phyloP scores from a whole-genome alignment of 2,329 filamentous ascomycete genomes.

The Hypoxylon sp. region DNA sequence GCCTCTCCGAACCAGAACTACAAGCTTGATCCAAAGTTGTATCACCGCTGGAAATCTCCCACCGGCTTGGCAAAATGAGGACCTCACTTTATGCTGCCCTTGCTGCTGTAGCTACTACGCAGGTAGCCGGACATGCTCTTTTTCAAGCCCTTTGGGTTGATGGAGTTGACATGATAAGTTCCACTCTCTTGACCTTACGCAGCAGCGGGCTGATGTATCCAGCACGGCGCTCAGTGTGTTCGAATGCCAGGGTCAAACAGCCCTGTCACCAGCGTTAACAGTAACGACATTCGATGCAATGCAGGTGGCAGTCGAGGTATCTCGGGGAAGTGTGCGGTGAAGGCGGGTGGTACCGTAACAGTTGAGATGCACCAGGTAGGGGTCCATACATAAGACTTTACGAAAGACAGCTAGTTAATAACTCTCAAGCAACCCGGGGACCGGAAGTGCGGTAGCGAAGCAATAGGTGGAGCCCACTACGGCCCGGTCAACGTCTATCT shows the following conservation, averaged over 20 bases:
- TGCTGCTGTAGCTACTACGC: conserved; percentile 56
- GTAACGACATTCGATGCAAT: conserved; percentile 63
- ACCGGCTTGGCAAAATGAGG: conserved; percentile 56
- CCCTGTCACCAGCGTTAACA: conserved; percentile 63
- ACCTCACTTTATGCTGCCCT: conserved; percentile 53
- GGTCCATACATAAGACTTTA: neutral
- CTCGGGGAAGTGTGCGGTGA: conserved; percentile 62
- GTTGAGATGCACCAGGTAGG: conserved; percentile 54
- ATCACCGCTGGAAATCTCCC: conserved; percentile 11
- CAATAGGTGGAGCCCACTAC: conserved; percentile 69
- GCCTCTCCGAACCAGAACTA: conserved; percentile 29
- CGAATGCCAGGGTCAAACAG: conserved; percentile 66
- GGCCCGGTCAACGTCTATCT: conserved; percentile 69
- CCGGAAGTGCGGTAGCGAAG: conserved; percentile 62
- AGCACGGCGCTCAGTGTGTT: conserved; percentile 61
- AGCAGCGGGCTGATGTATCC: conserved; percentile 46
- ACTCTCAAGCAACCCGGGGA: conserved; percentile 60
- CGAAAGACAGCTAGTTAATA: neutral
- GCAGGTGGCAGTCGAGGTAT: conserved; percentile 55
- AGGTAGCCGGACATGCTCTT: conserved; percentile 64
- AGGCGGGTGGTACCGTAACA: conserved; percentile 53
- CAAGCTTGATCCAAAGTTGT: conserved; percentile 3
- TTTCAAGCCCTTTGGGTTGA: conserved; percentile 69
- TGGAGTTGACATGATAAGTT: conserved; percentile 58
- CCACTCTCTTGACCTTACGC: neutral